phyloP scores from a whole-genome alignment of 1,139 yeast genomes.

The Pichia sp. region DNA sequence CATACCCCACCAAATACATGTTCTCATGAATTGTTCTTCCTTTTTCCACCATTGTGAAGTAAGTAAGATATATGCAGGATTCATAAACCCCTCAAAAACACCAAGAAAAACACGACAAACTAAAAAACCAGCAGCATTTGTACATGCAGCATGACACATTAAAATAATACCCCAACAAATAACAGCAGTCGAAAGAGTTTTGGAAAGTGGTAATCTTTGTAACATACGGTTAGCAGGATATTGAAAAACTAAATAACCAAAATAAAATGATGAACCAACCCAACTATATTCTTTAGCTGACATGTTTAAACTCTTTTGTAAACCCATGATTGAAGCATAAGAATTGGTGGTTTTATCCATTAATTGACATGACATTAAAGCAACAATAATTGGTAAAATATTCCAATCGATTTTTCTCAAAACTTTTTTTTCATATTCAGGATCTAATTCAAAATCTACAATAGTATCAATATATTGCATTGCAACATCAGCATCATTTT shows the following conservation, averaged over 20 bases:
- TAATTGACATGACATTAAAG: slow-evolving; percentile 49
- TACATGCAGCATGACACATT: slow-evolving; percentile 34
- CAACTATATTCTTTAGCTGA: slow-evolving; percentile 43
- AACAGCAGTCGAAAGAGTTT: slow-evolving; percentile 32
- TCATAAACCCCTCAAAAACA: slow-evolving; percentile 46
- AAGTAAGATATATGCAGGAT: slow-evolving; percentile 55
- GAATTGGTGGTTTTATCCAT: slow-evolving; percentile 60
- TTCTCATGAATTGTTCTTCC: slow-evolving; percentile 44
- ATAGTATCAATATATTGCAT: slow-evolving; percentile 15
- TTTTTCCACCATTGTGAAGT: slow-evolving; percentile 48
- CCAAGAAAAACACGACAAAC: slow-evolving; percentile 43
- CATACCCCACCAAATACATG: slow-evolving; percentile 43
- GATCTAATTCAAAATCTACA: slow-evolving; percentile 24
- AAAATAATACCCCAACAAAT: slow-evolving; percentile 40
- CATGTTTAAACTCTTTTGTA: slow-evolving; percentile 38
- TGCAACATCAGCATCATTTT: slow-evolving; percentile 14
- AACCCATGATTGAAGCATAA: slow-evolving; percentile 53
- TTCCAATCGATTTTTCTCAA: slow-evolving; percentile 37
- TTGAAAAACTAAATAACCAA: slow-evolving; percentile 43
- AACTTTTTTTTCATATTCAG: slow-evolving; percentile 31
- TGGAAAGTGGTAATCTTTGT: slow-evolving; percentile 37
- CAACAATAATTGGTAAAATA: slow-evolving; percentile 47
- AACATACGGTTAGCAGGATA: slow-evolving; percentile 37
- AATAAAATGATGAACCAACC: slow-evolving; percentile 48
- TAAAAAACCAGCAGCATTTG: slow-evolving; percentile 32